These are phyloP conservation scores for Botrytis squamosa DNA, from an alignment of 2,329 filamentous ascomycete species.

Conservation along the genomic window DNA sequence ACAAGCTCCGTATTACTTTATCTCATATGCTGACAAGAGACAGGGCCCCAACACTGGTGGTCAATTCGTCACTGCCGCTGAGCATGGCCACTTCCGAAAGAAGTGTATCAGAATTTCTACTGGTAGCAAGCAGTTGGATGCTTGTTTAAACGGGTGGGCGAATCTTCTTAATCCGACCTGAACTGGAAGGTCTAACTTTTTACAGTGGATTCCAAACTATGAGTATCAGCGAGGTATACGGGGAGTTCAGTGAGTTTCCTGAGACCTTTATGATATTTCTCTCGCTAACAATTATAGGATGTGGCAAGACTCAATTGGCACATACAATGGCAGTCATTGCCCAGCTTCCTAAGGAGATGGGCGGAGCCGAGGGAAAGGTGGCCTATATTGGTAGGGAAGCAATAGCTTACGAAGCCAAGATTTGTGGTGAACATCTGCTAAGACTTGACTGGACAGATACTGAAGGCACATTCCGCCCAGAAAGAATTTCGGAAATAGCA, in stretches of 20 bases:
- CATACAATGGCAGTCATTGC: constrained; percentile 68
- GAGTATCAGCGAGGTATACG: constrained; percentile 66
- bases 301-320: constrained; percentile 68
- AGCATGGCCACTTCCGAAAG: constrained; percentile 61
- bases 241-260: constrained; percentile 50
- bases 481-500: constrained; percentile 65
- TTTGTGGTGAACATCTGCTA: constrained; percentile 2
- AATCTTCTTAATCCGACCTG: not conserved
- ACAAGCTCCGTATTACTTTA: not conserved
- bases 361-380: constrained; percentile 66
- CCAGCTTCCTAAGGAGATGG: constrained; percentile 55
- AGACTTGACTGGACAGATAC: constrained; percentile 44
- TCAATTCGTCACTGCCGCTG: constrained; percentile 62
- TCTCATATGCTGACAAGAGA: constrained; percentile 23
- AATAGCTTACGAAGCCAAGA: not conserved
- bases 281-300: constrained; percentile 41
- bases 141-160: constrained; percentile 59
- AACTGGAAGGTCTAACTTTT: constrained; percentile 17
- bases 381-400: constrained; percentile 59
- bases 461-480: constrained; percentile 65
- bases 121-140: constrained; percentile 67
- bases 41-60: constrained; percentile 55
- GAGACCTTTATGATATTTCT: not conserved
- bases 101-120: constrained; percentile 64
- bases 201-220: constrained; percentile 65